Evolutionary conservation across 345 rosid genomes (phyloP), one percentile per base, ranked within the genome.

Genomic region (Hibiscus tridactylites): DNA sequence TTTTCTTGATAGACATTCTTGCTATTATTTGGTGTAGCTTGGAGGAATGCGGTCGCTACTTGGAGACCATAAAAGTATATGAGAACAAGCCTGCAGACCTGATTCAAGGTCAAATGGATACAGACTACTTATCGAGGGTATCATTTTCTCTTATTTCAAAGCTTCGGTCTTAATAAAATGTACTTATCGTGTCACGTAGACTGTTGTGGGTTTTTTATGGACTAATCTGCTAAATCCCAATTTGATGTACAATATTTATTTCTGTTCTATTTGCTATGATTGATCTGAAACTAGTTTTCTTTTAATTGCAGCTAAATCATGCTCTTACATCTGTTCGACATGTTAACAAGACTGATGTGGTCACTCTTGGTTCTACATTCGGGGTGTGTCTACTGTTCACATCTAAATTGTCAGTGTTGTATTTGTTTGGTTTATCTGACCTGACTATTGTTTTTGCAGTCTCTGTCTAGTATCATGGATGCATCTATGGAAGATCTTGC

Each of bases 1-100:
- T 54, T 65, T 35, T 56, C 47, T 57, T 35, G 17, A 53, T 13
- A 5, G 35, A 0, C 7, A 44, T 35, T 33, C 44, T 73, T 64
- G n/a, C 60, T 56, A 11, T 68, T 67, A 19, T 61, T 68, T 74
- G 77, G n/a, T 79, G 17, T 82, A 92, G 99, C 86, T 80, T 89
- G 85, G 93, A 91, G 69, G 97, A 95, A 86, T 95, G 99, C 75
- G 97, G 90, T 0, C 97, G 97, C 50, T 95, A 90, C 81, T 86
- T 95, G 87, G 97, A 95, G 84, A 92, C 99, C 1, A 88, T 95
- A 56, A 95, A 95, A 80, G 85, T 92, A 65, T 92, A 92, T 75
- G 97, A 95, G 78, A 90, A 91, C 82, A 95, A 95, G 77, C 92
- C 97, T 2, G 97, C 99, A 3, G 97, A 95, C 74, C 93, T 95